phyloP scores from a whole-genome alignment of 805 yeast species.

The Saturnispora sanitii region DNA sequence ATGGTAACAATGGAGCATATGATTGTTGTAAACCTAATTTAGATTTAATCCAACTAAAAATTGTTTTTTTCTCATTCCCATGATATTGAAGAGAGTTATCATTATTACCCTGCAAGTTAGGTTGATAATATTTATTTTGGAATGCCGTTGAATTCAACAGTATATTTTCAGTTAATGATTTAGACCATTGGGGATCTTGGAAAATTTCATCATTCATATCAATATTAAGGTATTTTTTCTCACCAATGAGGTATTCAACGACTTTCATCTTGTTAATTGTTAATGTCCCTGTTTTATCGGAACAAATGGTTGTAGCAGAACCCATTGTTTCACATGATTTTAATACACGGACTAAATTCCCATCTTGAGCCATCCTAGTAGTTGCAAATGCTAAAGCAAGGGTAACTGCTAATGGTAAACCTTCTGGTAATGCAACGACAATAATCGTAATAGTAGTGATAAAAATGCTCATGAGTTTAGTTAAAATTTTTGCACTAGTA shows the following conservation, averaged over 20 bases:
- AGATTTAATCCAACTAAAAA: constrained; percentile 7
- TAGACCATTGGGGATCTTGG: constrained; percentile 15
- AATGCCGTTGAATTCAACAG: constrained; percentile 83
- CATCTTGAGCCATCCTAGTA: constrained; percentile 94
- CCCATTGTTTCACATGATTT: constrained; percentile 98
- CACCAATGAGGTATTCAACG: constrained; percentile 65
- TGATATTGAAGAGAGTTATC: not conserved
- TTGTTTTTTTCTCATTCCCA: not conserved
- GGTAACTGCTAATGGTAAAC: constrained; percentile 94
- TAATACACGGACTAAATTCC: constrained; percentile 87
- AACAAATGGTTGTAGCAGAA: constrained; percentile 92
- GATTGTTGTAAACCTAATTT: not conserved
- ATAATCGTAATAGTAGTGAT: constrained; percentile 88
- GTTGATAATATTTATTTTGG: constrained; percentile 38
- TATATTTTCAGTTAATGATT: constrained; percentile 43
- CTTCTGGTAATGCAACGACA: constrained; percentile 99
- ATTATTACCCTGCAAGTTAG: constrained; percentile 10
- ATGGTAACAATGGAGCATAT: constrained; percentile 1
- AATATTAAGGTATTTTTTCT: constrained; percentile 41
- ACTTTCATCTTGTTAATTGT: constrained; percentile 93
- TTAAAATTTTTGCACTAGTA: constrained; percentile 68
- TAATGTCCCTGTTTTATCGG: constrained; percentile 95
- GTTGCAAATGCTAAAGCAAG: constrained; percentile 96
- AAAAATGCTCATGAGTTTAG: constrained; percentile 70
- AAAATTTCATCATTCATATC: constrained; percentile 16